A percentile compares a stretch with the other conserved stretches of the same genome.
These are phyloP conservation scores for Cyberlindnera xishuangbannaensis DNA, from an alignment of 805 yeast species.

Conservation along the genomic window DNA sequence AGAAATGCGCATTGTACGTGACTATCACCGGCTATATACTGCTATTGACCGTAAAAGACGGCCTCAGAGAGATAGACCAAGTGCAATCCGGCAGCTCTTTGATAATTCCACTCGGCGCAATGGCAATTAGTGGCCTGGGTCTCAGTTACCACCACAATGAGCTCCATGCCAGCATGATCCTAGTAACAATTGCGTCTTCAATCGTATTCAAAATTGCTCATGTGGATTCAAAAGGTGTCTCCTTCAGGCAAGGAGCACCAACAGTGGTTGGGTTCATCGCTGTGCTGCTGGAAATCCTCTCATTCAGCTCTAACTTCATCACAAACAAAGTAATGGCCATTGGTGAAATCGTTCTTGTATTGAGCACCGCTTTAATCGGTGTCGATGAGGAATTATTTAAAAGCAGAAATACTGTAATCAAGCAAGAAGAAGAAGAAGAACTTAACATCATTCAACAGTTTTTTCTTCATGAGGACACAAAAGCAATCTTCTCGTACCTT, in stretches of 20 bases:
- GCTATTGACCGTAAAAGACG: slow-evolving; percentile 5
- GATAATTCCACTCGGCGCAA: slow-evolving; percentile 1
- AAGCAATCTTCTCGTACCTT: slow-evolving; percentile 83
- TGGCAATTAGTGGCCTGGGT: not conserved
- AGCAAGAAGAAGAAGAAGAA: slow-evolving; percentile 6
- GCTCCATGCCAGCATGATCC: slow-evolving; percentile 21
- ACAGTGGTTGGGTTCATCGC: slow-evolving; percentile 28
- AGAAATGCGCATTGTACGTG: not conserved
- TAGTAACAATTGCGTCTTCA: slow-evolving; percentile 24
- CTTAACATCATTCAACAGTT: slow-evolving; percentile 18
- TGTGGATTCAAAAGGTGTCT: slow-evolving; percentile 9
- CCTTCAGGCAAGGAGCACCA: slow-evolving; percentile 16
- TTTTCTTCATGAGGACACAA: slow-evolving; percentile 55
- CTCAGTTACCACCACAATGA: slow-evolving; percentile 4
- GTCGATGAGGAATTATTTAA: slow-evolving; percentile 13
- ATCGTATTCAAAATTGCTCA: slow-evolving; percentile 16
- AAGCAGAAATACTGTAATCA: not conserved
- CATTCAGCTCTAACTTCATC: slow-evolving; percentile 24
- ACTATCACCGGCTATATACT: slow-evolving; percentile 2
- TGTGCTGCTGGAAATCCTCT: slow-evolving; percentile 29
- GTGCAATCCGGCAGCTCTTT: slow-evolving; percentile 1
- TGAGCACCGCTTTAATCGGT: slow-evolving; percentile 10
- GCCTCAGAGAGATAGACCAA: slow-evolving; percentile 14
- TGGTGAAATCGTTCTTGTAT: slow-evolving; percentile 13
- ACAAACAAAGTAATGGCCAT: slow-evolving; percentile 7